Percentiles rank a stretch among this genome's conserved stretches.
Conservation (phyloP, 345 rosid genomes). For the Acer negundo region DNA sequence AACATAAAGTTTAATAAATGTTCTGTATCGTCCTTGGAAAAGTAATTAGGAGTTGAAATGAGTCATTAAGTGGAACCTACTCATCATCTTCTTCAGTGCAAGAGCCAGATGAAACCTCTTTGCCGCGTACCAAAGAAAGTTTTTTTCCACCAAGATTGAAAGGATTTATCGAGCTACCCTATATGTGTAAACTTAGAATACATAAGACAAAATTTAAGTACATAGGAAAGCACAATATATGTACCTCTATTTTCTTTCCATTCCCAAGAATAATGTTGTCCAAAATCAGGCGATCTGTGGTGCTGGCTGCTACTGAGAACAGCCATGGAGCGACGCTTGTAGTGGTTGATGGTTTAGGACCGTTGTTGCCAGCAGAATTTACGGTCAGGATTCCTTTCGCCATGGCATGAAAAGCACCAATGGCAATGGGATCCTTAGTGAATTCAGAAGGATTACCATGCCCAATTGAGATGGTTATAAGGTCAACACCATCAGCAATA, state of each 20-base stretch:
- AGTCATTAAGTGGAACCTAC: slow-evolving; percentile 22
- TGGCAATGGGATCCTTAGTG: slow-evolving; percentile 25
- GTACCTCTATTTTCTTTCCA: slow-evolving; percentile 39
- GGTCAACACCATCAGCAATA: slow-evolving; percentile 62
- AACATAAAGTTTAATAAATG: neutral
- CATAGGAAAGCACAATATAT: slow-evolving; percentile 2
- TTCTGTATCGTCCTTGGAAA: neutral
- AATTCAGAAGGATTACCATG: rapidly evolving
- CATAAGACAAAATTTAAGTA: neutral
- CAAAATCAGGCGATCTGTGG: slow-evolving; percentile 38
- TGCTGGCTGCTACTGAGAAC: slow-evolving; percentile 50
- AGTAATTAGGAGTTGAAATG: neutral
- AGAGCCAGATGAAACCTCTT: neutral
- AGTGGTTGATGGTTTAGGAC: neutral
- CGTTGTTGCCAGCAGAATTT: slow-evolving; percentile 40
- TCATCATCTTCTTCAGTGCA: neutral
- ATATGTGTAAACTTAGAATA: neutral
- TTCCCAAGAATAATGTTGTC: slow-evolving; percentile 44
- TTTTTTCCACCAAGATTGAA: slow-evolving; percentile 29
- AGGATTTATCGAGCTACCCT: slow-evolving; percentile 44
- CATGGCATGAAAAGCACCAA: slow-evolving; percentile 59
- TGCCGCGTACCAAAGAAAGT: slow-evolving; percentile 34
- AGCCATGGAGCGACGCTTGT: slow-evolving; percentile 46
- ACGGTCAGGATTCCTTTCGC: slow-evolving; percentile 50
- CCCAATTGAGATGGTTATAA: slow-evolving; percentile 38